Conservation (phyloP, 129 eudicot species). For the Ambrosia artemisiifolia region DNA sequence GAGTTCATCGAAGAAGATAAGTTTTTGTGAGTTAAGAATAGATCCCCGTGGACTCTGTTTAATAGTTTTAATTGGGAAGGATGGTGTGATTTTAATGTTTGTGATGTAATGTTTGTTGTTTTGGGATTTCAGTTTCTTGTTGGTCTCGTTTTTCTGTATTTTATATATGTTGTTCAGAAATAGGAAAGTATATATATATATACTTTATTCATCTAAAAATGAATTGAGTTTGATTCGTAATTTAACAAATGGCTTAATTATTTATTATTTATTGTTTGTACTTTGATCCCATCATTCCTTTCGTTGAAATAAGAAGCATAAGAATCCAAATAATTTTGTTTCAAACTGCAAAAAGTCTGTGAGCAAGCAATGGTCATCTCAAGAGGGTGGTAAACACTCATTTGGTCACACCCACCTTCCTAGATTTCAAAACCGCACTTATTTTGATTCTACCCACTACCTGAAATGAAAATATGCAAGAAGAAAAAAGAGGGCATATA, state of each 20-base stretch:
- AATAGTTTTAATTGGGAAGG: no score
- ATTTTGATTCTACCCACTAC: slow-evolving; percentile 14
- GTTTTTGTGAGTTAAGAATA: no score
- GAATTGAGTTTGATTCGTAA: not conserved
- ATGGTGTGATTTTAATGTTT: no score
- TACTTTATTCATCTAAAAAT: no score
- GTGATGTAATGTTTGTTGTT: no score
- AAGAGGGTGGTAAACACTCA: slow-evolving; percentile 14
- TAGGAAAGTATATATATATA: no score
- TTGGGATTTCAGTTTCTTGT: no score
- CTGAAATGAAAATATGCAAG: not conserved
- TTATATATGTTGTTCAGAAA: no score
- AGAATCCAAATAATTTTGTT: slow-evolving; percentile 19
- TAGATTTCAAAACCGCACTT: slow-evolving; percentile 45
- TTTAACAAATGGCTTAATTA: not conserved
- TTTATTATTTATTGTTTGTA: not conserved
- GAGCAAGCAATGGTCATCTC: slow-evolving; percentile 35
- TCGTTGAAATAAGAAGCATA: not conserved
- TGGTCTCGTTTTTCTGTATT: no score
- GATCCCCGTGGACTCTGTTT: no score
- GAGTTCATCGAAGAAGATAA: no score
- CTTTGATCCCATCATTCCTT: not conserved
- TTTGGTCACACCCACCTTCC: slow-evolving; percentile 34
- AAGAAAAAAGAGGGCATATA: not conserved
- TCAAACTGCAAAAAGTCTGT: slow-evolving; percentile 25